Conservation (phyloP, 2,329 filamentous ascomycete genomes). For the Botryotinia globosa region DNA sequence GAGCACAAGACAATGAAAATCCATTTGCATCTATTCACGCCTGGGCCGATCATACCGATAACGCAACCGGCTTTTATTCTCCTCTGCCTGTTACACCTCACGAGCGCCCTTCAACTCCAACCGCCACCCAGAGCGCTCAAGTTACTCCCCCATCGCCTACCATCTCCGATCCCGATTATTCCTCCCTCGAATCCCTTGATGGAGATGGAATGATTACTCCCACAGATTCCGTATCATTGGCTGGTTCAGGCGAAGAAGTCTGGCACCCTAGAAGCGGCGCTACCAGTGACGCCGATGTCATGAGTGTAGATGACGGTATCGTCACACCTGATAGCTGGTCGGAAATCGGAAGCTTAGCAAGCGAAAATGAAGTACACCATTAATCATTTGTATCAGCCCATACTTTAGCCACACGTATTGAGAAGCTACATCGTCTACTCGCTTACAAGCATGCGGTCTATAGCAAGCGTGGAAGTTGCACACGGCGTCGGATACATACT, state of each 20-base stretch:
- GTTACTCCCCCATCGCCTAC: conserved; percentile 28
- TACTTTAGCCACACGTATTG: neutral
- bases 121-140: conserved; percentile 23
- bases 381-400: conserved; percentile 27
- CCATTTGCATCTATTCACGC: conserved; percentile 62
- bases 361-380: conserved; percentile 39
- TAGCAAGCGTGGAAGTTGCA: neutral
- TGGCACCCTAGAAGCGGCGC: conserved; percentile 40
- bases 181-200: conserved; percentile 27
- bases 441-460: neutral
- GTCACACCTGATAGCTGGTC: conserved; percentile 62
- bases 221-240: conserved; percentile 56
- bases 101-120: conserved; percentile 35
- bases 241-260: conserved; percentile 49
- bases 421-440: neutral
- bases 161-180: conserved; percentile 30
- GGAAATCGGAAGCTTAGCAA: conserved; percentile 61
- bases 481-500: neutral
- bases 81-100: conserved; percentile 51
- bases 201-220: conserved; percentile 56
- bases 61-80: conserved; percentile 53
- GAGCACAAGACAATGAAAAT: conserved; percentile 49
- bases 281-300: conserved; percentile 50
- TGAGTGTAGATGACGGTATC: conserved; percentile 60
- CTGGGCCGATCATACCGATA: conserved; percentile 51